Evolutionary conservation across 192 early-diverging fungal genomes (phyloP).

Genomic region (Geranomyces michiganensis): DNA sequence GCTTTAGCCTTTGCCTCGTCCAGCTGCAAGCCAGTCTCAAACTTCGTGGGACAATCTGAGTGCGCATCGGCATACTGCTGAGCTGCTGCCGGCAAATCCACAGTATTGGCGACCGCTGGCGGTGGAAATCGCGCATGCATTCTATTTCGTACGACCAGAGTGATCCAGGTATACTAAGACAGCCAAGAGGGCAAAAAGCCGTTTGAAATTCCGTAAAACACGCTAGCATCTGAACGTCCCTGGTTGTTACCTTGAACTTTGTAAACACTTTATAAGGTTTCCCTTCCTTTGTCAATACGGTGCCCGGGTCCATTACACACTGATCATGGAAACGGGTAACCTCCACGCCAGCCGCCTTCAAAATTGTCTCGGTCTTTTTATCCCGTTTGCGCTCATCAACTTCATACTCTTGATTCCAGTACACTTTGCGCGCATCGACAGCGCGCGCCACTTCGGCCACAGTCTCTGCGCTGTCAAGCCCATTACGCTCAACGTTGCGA

Average conservation of each 20-base stretch:
- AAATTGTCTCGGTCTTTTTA: constrained; percentile 24
- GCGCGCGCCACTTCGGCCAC: constrained; percentile 37
- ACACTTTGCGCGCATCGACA: constrained; percentile 45
- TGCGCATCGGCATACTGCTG: background rate
- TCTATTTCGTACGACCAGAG: constrained; percentile 6
- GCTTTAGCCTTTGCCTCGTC: background rate
- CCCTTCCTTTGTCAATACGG: constrained; percentile 51
- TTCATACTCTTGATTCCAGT: constrained; percentile 62
- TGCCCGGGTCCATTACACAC: constrained; percentile 56
- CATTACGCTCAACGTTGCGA: constrained; percentile 27
- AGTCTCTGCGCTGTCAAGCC: constrained; percentile 36
- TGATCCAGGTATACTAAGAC: constrained; percentile 18
- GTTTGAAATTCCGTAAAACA: too few relatives aligned
- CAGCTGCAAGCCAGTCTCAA: background rate
- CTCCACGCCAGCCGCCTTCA: constrained; percentile 22
- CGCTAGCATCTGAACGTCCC: too few relatives aligned
- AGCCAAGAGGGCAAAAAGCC: too few relatives aligned
- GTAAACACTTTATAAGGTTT: constrained; percentile 53
- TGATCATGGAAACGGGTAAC: constrained; percentile 53
- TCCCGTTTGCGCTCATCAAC: constrained; percentile 55
- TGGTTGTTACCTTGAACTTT: constrained; percentile 46
- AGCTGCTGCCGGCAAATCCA: constrained; percentile 1
- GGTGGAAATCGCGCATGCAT: background rate
- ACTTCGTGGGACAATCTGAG: background rate
- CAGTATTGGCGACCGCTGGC: constrained; percentile 16